phyloP scores from a whole-genome alignment of 2,329 filamentous ascomycete species.

The Rhinocladiella mackenziei region DNA sequence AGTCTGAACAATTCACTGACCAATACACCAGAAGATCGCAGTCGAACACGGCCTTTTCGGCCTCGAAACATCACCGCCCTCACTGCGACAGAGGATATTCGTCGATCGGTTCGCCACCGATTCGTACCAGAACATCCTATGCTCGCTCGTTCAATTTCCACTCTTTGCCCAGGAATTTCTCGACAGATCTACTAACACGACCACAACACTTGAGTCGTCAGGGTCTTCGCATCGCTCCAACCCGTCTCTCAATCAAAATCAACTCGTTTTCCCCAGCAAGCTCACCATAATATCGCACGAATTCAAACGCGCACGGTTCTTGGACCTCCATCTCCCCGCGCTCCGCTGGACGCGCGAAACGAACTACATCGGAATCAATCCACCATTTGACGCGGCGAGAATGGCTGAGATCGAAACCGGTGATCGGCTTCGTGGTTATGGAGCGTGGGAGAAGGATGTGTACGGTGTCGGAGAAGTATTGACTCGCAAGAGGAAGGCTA shows the following conservation, averaged over 20 bases:
- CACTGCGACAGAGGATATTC: constrained; percentile 43
- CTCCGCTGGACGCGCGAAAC: constrained; percentile 47
- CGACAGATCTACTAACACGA: not conserved
- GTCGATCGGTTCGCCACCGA: constrained; percentile 73
- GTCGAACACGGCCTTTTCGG: constrained; percentile 20
- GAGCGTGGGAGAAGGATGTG: constrained; percentile 39
- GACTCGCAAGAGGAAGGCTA: constrained; percentile 35
- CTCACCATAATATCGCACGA: constrained; percentile 65
- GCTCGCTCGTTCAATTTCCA: constrained; percentile 61
- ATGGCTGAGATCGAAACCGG: constrained; percentile 26
- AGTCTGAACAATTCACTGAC: not conserved
- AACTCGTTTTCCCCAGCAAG: constrained; percentile 52
- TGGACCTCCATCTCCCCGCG: constrained; percentile 61
- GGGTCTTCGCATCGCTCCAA: no score
- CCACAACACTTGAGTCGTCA: no score
- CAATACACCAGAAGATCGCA: constrained; percentile 12
- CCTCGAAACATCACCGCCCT: constrained; percentile 10
- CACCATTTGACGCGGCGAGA: constrained; percentile 42
- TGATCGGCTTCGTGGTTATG: constrained; percentile 34
- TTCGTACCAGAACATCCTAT: constrained; percentile 79
- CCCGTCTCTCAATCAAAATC: no score
- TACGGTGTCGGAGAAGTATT: constrained; percentile 38
- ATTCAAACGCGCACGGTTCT: constrained; percentile 63
- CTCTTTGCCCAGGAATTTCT: constrained; percentile 13
- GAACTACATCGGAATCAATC: constrained; percentile 61